Conservation (phyloP, 495 filamentous ascomycete species). For the Aspergillus ostianus region DNA sequence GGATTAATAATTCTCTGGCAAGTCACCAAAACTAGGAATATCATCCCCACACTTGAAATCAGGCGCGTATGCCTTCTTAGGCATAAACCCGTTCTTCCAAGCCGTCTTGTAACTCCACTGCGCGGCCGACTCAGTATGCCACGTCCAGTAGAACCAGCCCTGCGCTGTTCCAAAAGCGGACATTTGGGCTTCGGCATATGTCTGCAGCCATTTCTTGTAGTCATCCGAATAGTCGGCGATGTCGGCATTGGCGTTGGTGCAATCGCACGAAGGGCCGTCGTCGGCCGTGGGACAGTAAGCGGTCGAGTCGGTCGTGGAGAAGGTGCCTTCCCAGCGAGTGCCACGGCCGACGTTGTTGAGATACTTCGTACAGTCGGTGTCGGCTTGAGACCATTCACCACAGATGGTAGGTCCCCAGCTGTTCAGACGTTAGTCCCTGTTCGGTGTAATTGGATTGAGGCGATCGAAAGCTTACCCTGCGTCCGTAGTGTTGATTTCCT, state of each 20-base stretch:
- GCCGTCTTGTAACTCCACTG: conserved; percentile 96
- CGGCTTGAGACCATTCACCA: conserved; percentile 97
- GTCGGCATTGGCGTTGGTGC: conserved; percentile 72
- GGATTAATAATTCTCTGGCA: conserved; percentile 68
- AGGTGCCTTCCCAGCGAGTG: conserved; percentile 86
- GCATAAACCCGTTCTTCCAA: conserved; percentile 79
- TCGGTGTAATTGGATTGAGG: neutral
- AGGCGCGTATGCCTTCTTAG: conserved; percentile 70
- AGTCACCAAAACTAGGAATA: conserved; percentile 67
- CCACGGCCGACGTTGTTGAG: conserved; percentile 90
- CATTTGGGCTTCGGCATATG: conserved; percentile 97
- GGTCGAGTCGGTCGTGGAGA: conserved; percentile 57
- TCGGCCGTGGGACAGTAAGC: conserved; percentile 69
- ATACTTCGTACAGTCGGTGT: conserved; percentile 88
- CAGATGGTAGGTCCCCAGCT: conserved; percentile 94
- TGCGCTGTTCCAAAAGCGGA: conserved; percentile 81
- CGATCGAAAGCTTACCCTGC: conserved; percentile 57
- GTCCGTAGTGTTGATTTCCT: conserved; percentile 61
- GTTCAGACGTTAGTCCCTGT: conserved; percentile 9
- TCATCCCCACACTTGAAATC: conserved; percentile 69
- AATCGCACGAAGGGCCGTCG: conserved; percentile 58
- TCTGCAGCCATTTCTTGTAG: conserved; percentile 84
- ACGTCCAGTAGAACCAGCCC: conserved; percentile 99
- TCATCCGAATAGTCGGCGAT: conserved; percentile 60
- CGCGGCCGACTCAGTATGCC: conserved; percentile 71